Percentiles rank a stretch among this genome's conserved stretches.
These are phyloP conservation scores for Hevea brasiliensis DNA, from an alignment of 345 rosid species.

Conservation along the genomic window DNA sequence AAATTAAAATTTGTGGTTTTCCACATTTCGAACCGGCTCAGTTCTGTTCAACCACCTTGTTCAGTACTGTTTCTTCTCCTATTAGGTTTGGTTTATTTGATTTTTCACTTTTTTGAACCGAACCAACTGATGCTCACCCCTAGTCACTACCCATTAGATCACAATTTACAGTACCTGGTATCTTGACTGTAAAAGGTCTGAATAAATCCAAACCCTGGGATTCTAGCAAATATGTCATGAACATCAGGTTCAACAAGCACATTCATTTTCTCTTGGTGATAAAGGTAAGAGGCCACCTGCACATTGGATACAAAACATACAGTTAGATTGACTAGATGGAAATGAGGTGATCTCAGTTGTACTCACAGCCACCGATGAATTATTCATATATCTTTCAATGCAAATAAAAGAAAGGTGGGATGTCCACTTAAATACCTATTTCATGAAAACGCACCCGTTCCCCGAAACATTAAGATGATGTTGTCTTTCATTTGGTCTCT, in stretches of 20 bases:
- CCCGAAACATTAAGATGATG: background rate
- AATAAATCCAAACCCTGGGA: conserved; percentile 95
- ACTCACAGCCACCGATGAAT: background rate
- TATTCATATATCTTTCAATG: background rate
- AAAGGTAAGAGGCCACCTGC: conserved; percentile 88
- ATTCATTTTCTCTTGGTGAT: conserved; percentile 93
- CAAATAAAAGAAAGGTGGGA: too few relatives aligned
- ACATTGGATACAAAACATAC: conserved; percentile 13
- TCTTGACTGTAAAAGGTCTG: conserved; percentile 98
- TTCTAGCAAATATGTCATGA: conserved; percentile 94
- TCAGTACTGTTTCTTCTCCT: too few relatives aligned
- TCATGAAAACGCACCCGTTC: background rate
- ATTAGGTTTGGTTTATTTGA: too few relatives aligned
- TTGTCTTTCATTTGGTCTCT: background rate
- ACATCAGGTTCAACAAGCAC: conserved; percentile 96
- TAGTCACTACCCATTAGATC: background rate
- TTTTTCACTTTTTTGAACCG: too few relatives aligned
- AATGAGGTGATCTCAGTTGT: conserved; percentile 5
- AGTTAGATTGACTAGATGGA: conserved; percentile 6
- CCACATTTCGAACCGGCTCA: too few relatives aligned
- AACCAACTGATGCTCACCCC: too few relatives aligned
- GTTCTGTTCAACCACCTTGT: too few relatives aligned
- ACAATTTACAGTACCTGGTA: conserved; percentile 57
- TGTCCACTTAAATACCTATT: conserved; percentile 2
- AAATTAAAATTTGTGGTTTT: too few relatives aligned